phyloP scores from a whole-genome alignment of 768 basidiomycete genomes.

The Filobasidium floriforme region DNA sequence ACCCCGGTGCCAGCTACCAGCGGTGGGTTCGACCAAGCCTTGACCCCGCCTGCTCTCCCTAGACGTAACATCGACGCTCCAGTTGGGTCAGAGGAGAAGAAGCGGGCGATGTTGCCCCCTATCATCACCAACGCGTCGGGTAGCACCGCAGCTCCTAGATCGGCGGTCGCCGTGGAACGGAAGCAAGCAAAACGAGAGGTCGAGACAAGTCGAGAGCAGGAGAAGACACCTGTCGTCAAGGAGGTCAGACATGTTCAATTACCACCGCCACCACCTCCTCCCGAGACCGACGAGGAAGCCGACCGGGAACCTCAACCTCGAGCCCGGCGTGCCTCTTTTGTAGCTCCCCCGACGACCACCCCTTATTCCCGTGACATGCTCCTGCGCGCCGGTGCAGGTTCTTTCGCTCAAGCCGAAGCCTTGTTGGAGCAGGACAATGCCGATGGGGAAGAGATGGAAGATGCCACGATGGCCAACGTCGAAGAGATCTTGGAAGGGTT shows the following conservation, averaged over 20 bases:
- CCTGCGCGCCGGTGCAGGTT: conserved; percentile 28
- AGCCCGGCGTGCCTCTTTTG: conserved; percentile 51
- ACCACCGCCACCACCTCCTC: neutral
- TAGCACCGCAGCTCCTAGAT: neutral
- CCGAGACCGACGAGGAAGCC: neutral
- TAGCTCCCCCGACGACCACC: conserved; percentile 39
- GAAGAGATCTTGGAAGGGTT: conserved; percentile 99
- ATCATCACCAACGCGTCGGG: conserved; percentile 12
- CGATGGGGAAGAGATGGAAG: conserved; percentile 42
- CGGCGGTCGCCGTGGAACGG: no score
- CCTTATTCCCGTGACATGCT: conserved; percentile 44
- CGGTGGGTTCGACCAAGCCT: neutral
- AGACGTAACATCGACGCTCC: neutral
- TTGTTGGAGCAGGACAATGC: conserved; percentile 52
- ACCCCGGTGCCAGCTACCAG: neutral
- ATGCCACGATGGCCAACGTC: conserved; percentile 79
- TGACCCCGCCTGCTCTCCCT: neutral
- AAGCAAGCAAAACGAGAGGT: neutral
- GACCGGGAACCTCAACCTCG: conserved; percentile 3
- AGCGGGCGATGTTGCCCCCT: conserved; percentile 17
- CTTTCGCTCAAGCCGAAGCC: conserved; percentile 47
- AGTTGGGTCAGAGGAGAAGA: conserved; percentile 1
- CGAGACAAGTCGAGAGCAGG: neutral
- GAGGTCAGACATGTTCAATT: neutral
- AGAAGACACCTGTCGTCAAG: neutral